Evolutionary conservation across 2,329 filamentous ascomycete species (phyloP).

Genomic region (Fusarium penzigii): DNA sequence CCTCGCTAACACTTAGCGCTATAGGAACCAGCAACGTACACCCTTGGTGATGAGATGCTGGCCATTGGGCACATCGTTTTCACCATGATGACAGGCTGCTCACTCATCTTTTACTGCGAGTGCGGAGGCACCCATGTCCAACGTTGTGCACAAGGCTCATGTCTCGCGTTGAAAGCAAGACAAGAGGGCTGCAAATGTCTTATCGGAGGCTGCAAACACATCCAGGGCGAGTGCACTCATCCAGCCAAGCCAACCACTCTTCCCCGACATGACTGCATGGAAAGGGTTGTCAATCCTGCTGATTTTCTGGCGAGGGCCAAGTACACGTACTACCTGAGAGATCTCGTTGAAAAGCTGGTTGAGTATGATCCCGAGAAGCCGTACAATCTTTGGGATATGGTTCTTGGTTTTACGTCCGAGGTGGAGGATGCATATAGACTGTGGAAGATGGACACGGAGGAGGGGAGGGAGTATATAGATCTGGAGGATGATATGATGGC

Average conservation of each 20-base stretch:
- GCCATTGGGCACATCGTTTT: slow-evolving; percentile 41
- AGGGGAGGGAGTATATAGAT: slow-evolving; percentile 35
- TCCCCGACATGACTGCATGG: slow-evolving; percentile 19
- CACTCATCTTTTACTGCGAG: slow-evolving; percentile 16
- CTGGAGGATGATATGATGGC: slow-evolving; percentile 29
- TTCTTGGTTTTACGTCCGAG: slow-evolving; percentile 10
- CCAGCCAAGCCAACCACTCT: slow-evolving; percentile 12
- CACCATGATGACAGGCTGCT: slow-evolving; percentile 42
- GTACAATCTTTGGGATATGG: background rate
- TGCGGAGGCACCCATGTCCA: slow-evolving; percentile 30
- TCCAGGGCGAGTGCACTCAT: slow-evolving; percentile 11
- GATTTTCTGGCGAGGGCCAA: slow-evolving; percentile 24
- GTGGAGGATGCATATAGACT: slow-evolving; percentile 28
- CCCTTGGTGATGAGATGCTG: slow-evolving; percentile 39
- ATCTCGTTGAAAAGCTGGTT: slow-evolving; percentile 28
- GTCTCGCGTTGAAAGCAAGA: slow-evolving; percentile 23
- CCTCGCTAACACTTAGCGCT: background rate
- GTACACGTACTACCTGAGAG: slow-evolving; percentile 31
- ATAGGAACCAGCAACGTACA: slow-evolving; percentile 36
- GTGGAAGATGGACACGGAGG: slow-evolving; percentile 34
- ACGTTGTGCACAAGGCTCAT: slow-evolving; percentile 31
- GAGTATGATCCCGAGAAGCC: slow-evolving; percentile 19
- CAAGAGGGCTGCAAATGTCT: slow-evolving; percentile 21
- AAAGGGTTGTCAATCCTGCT: slow-evolving; percentile 34
- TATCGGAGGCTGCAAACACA: slow-evolving; percentile 26